Percentiles rank a stretch among this genome's conserved stretches.
These are phyloP conservation scores for Sindora glabra DNA, from an alignment of 306 rosid genomes.

Conservation along the genomic window DNA sequence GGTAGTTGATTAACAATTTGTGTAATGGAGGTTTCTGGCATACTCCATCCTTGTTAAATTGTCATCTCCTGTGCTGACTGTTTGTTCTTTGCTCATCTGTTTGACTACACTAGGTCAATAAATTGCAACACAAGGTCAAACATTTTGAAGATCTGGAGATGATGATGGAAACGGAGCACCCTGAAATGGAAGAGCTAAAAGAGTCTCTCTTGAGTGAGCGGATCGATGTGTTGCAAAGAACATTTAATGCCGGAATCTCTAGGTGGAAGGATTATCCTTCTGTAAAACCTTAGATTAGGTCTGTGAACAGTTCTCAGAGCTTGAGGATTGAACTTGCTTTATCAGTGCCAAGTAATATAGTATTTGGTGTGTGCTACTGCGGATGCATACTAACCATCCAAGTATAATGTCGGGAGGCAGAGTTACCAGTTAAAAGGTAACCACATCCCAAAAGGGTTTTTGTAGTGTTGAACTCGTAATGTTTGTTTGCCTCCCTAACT, in stretches of 20 bases:
- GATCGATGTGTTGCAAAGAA: slow-evolving; percentile 43
- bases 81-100: slow-evolving; percentile 13
- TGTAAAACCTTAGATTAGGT: slow-evolving; percentile 38
- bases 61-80: slow-evolving; percentile 8
- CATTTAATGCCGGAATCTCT: slow-evolving; percentile 51
- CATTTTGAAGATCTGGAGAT: slow-evolving; percentile 71
- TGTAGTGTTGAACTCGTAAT: too few species aligned
- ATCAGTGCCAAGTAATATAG: too few species aligned
- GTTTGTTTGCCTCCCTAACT: too few species aligned
- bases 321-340: too few species aligned
- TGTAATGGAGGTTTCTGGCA: slow-evolving; percentile 6
- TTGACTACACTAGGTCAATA: slow-evolving; percentile 49
- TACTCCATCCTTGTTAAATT: background rate
- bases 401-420: too few species aligned
- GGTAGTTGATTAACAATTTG: background rate
- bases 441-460: too few species aligned
- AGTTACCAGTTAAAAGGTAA: too few species aligned
- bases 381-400: too few species aligned
- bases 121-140: slow-evolving; percentile 59
- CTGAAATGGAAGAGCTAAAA: slow-evolving; percentile 55
- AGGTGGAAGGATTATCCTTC: slow-evolving; percentile 76
- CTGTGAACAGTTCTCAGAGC: too few species aligned
- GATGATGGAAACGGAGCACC: slow-evolving; percentile 62
- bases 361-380: too few species aligned
- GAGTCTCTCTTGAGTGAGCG: slow-evolving; percentile 53